Conservation (phyloP, 352 stramenopile species). For the Nannochloropsis limnetica region DNA sequence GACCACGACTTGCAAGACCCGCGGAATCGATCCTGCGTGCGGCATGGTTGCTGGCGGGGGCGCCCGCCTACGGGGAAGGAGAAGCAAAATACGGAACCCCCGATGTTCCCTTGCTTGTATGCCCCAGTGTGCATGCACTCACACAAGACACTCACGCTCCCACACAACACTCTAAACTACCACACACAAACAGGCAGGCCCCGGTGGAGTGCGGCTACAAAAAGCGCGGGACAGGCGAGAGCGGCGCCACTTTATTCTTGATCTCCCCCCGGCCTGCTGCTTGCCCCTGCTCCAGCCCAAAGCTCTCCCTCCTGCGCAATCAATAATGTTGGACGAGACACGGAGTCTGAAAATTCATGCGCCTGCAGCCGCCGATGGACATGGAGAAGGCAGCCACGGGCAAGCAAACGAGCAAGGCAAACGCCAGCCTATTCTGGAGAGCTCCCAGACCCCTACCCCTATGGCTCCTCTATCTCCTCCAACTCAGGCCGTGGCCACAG, state of each 20-base stretch:
- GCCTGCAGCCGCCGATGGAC: not conserved
- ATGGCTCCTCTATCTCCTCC: not conserved
- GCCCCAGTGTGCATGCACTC: too few species aligned
- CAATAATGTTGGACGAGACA: not conserved
- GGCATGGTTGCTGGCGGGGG: too few species aligned
- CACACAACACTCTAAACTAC: not conserved
- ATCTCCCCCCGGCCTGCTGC: not conserved
- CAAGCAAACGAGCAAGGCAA: not conserved
- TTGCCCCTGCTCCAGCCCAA: not conserved
- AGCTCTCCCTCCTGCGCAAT: not conserved
- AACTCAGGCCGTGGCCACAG: not conserved
- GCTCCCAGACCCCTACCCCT: not conserved
- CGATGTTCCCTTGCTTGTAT: too few species aligned
- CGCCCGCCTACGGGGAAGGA: too few species aligned
- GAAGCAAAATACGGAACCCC: too few species aligned
- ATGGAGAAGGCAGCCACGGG: not conserved
- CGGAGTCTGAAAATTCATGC: not conserved
- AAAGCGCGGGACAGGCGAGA: not conserved
- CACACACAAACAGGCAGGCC: not conserved
- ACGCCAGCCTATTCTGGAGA: not conserved
- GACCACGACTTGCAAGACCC: not conserved
- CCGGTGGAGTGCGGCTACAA: not conserved
- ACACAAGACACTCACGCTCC: not conserved
- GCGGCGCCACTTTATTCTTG: not conserved
- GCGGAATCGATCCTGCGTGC: not conserved